Evolutionary conservation across 1,139 yeast species (phyloP), one percentile per base, ranked within the genome.

Genomic region (Geotrichum bryndzae): DNA sequence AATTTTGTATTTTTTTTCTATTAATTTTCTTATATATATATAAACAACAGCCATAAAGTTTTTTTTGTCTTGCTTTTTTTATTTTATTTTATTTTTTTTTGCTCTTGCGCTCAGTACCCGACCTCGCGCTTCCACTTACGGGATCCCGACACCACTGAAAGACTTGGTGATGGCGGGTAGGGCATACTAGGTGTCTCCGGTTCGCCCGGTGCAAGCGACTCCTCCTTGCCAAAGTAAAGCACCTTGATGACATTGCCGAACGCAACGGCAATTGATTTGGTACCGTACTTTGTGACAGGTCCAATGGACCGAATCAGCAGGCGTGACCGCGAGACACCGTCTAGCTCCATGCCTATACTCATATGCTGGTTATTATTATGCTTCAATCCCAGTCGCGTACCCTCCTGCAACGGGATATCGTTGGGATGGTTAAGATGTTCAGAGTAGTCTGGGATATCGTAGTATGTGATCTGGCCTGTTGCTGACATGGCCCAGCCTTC

Each of bases 401-500:
- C 29, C 25, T 23, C 31, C 23, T 31, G 54, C n/a, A 29, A 33
- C 27, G 27, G 38, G 51, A 31, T 8, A 1, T 57, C 60, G 22
- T 53, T 53, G n/a, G 55, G 55, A 18, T 53, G 55, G 29, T 22
- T 25, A 27, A 22, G 18, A 38, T 38, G 45, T 8, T 53, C 55
- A 22, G 25, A n/a, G 52, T 53, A 31, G 54, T 78, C 79, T 0
- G 94, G 92, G 57, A 88, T 82, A 57, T 82, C 83, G 69, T 86
- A 87, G 60, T 78, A 79, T 18, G 82, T 76, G 18, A 86, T 78
- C 56, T 80, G 80, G 0, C 96, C 96, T 63, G 82, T 81, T 23
- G 84, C 82, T 2, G 82, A 80, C 76, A 89, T 82, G 1, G 90
- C 85, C 81, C 90, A 89, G 0, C 95, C 95, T 72, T 88, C 91